These are phyloP conservation scores for Talaromyces islandicus DNA, from an alignment of 2,329 filamentous ascomycete species.

Conservation along the genomic window DNA sequence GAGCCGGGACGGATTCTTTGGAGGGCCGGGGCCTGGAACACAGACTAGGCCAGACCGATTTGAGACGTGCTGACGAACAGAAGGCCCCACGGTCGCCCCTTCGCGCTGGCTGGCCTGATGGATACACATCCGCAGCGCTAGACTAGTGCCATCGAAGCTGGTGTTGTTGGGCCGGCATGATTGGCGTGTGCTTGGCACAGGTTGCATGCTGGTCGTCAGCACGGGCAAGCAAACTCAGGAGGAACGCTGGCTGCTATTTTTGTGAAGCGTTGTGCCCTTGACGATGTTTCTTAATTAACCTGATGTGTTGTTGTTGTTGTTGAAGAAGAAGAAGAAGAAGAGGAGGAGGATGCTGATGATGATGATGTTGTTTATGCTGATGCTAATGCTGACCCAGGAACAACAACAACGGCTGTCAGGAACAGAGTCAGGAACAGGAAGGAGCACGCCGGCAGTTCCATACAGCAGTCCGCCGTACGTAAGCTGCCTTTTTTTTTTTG, in stretches of 20 bases:
- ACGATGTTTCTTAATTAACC: background rate
- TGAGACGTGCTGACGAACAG: background rate
- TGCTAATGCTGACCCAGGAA: too few relatives aligned
- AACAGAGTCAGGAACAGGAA: background rate
- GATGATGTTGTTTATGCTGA: too few relatives aligned
- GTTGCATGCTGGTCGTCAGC: background rate
- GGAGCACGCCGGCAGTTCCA: too few relatives aligned
- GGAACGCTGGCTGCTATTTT: background rate
- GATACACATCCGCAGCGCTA: background rate
- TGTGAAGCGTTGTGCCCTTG: background rate
- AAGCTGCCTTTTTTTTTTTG: background rate
- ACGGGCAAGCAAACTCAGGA: background rate
- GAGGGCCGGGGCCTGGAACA: background rate
- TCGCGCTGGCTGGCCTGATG: background rate
- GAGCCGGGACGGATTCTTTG: background rate
- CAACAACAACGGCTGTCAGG: background rate
- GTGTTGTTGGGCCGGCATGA: background rate
- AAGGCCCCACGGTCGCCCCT: background rate
- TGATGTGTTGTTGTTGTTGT: background rate
- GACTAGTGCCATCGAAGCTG: background rate
- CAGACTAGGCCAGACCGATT: background rate
- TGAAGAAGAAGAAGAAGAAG: too few relatives aligned
- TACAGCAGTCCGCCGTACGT: background rate
- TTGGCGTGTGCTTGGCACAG: slow-evolving; percentile 6
- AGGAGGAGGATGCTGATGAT: too few relatives aligned